These are phyloP conservation scores for Telopea speciosissima DNA, from an alignment of 177 flowering plant genomes.

Conservation along the genomic window DNA sequence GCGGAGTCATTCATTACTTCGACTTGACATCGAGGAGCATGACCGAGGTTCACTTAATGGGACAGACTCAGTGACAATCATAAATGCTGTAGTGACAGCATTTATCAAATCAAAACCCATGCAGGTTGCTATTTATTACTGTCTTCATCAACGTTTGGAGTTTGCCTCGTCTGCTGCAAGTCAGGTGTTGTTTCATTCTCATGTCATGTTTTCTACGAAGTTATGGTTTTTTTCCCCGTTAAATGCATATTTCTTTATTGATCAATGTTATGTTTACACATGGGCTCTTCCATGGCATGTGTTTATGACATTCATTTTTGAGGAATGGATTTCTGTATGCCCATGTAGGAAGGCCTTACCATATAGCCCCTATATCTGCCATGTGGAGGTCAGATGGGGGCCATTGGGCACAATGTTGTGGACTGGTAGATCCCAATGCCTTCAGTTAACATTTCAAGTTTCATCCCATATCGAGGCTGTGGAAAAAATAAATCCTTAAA, in stretches of 20 bases:
- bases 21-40: constrained; percentile 38
- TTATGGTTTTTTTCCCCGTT: too few species aligned
- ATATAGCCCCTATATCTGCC: too few species aligned
- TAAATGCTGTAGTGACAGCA: constrained; percentile 50
- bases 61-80: constrained; percentile 41
- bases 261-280: neutral
- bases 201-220: neutral
- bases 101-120: constrained; percentile 64
- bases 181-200: constrained; percentile 50
- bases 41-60: constrained; percentile 36
- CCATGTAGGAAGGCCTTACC: too few species aligned
- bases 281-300: neutral
- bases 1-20: constrained; percentile 33
- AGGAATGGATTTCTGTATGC: too few species aligned
- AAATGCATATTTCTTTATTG: neutral
- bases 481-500: too few species aligned
- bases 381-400: too few species aligned
- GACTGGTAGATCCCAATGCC: too few species aligned
- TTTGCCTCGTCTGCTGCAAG: constrained; percentile 43
- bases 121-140: constrained; percentile 68
- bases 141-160: constrained; percentile 71
- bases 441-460: too few species aligned
- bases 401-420: too few species aligned
- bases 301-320: neutral
- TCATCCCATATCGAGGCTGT: too few species aligned